Evolutionary conservation across 495 filamentous ascomycete genomes (phyloP), one percentile per base, ranked within the genome.

Genomic region (Wilcoxina mikolae): DNA sequence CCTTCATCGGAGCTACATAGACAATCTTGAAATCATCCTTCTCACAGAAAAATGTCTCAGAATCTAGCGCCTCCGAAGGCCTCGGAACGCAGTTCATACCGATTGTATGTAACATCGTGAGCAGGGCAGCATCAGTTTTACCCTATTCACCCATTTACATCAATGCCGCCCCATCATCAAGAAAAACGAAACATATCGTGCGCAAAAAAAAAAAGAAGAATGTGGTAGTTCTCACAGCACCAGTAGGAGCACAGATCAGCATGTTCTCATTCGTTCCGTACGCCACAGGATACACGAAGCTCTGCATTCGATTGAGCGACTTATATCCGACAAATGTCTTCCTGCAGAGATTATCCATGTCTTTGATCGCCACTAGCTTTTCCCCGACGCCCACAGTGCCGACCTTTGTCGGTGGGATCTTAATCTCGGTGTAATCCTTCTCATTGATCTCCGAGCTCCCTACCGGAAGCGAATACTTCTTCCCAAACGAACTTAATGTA

Each of bases 121-220:
- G 73, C 85, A 96, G 87, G n/a, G 91, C 91, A 0, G 88, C 93
- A 64, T 99, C 93, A 5, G 91, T 99, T 73, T 99, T 99, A 79
- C 91, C 81, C 72, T 73, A 17, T 3, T 31, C 27, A 43, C 20
- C 39, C 7, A 18, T 4, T 18, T 4, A 9, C 39, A 43, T 43
- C 39, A 43, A 43, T 20, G 20, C 39, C 11, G 27, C 45, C 4
- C 45, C n/a, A n/a, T n/a, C n/a, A n/a, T n/a, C n/a, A 49, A 49
- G 27, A 26, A 49, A 12, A 49, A 4, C 45, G 18, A 38, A 5
- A 45, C 18, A 20, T 45, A 45, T 35, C 15, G 5, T 9, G 5
- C 18, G 42, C 15, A 9, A 24, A 4, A 31, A 9, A 25, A 49
- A 49, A 20, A 49, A 26, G 11, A 28, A 23, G 45, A 28, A 20